Conservation (phyloP, 2,329 filamentous ascomycete genomes). For the Aspergillus costaricaensis region DNA sequence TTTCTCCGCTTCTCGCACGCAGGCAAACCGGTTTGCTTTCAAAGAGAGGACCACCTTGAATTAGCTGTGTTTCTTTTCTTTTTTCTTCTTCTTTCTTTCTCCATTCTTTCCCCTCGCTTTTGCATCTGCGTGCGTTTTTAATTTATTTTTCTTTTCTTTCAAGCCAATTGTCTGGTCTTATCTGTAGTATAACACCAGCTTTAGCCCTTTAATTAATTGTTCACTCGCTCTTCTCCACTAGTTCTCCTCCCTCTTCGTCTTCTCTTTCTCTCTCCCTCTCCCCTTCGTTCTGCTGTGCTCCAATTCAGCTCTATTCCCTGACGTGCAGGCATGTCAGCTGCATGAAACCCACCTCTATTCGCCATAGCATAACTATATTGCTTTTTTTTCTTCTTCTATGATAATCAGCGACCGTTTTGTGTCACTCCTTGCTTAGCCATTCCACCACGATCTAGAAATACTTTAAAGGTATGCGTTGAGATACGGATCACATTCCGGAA, state of each 20-base stretch:
- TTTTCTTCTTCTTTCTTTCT: background rate
- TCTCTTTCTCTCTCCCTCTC: constrained; percentile 6
- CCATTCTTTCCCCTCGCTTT: constrained; percentile 1
- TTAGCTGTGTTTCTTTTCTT: constrained; percentile 5
- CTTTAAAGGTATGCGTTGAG: background rate
- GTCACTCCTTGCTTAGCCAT: background rate
- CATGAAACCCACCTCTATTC: constrained; percentile 11
- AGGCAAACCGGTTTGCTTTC: constrained; percentile 6
- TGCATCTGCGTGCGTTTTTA: no score
- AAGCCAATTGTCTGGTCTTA: no score
- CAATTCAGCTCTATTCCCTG: constrained; percentile 5
- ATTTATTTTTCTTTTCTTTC: no score
- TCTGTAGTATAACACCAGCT: background rate
- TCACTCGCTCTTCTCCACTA: constrained; percentile 2
- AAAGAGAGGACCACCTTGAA: background rate
- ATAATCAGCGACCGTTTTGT: constrained; percentile 2
- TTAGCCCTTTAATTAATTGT: background rate
- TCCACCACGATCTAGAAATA: background rate
- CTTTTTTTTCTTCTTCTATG: background rate
- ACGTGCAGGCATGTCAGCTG: constrained; percentile 26
- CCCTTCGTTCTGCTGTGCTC: constrained; percentile 2
- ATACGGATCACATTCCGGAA: background rate
- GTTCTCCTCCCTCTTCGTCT: background rate
- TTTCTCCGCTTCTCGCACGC: background rate
- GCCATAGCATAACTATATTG: background rate